A percentile compares a stretch with the other conserved stretches of the same genome.
Evolutionary conservation across 495 filamentous ascomycete genomes (phyloP).

Genomic region (Penicillium taxi): DNA sequence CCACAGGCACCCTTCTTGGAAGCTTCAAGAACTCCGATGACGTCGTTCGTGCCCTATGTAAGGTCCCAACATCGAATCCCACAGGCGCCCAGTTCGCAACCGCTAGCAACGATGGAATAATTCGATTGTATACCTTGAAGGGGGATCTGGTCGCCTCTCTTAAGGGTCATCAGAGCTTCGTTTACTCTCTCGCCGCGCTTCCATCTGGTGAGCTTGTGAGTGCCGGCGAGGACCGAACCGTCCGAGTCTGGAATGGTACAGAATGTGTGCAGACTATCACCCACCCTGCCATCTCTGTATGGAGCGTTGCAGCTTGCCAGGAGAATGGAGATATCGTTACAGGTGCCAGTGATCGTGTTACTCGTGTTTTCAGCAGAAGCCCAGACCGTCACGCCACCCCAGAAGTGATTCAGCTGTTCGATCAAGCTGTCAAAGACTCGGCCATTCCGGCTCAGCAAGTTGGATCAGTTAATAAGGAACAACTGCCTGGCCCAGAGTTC

Average conservation of each 20-base stretch:
- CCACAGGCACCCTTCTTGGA: conserved; percentile 53
- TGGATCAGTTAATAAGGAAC: conserved; percentile 77
- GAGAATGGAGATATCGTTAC: conserved; percentile 86
- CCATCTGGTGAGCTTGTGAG: conserved; percentile 85
- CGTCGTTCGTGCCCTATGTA: conserved; percentile 80
- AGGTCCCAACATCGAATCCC: conserved; percentile 64
- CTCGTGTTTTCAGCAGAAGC: conserved; percentile 75
- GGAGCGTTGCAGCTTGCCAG: conserved; percentile 73
- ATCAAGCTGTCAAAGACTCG: conserved; percentile 70
- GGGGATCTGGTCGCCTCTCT: conserved; percentile 67
- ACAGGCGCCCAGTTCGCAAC: conserved; percentile 83
- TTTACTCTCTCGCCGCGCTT: conserved; percentile 74
- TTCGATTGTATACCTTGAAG: conserved; percentile 73
- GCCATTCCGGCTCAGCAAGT: conserved; percentile 80
- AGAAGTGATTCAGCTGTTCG: conserved; percentile 57
- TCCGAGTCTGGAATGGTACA: conserved; percentile 73
- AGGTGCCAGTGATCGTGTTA: conserved; percentile 82
- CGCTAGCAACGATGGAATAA: conserved; percentile 78
- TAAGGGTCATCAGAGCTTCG: conserved; percentile 87
- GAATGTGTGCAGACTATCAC: conserved; percentile 93
- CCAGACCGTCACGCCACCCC: conserved; percentile 59
- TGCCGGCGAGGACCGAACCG: conserved; percentile 86
- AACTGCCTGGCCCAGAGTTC: conserved; percentile 79
- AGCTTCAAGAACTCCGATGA: conserved; percentile 65
- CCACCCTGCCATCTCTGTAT: conserved; percentile 94